phyloP scores from a whole-genome alignment of 805 yeast genomes.

The Blastobotrys chiropterorum region DNA sequence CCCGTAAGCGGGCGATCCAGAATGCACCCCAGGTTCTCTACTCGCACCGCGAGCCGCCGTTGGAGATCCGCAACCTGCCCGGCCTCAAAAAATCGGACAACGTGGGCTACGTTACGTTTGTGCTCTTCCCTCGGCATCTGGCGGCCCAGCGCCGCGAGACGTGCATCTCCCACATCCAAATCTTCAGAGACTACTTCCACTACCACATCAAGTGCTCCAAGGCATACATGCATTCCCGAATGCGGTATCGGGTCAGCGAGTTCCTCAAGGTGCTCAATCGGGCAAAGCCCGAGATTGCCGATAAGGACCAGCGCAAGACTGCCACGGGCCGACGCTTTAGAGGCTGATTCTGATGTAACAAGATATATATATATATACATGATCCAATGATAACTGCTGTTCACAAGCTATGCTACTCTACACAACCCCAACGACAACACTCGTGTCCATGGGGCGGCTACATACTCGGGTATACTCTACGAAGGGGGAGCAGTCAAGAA shows the following conservation, averaged over 20 bases:
- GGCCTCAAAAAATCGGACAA: slow-evolving; percentile 36
- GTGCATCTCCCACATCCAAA: slow-evolving; percentile 84
- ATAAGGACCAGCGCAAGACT: slow-evolving; percentile 61
- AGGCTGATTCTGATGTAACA: not conserved
- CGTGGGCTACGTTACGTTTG: slow-evolving; percentile 55
- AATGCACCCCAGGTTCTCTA: slow-evolving; percentile 97
- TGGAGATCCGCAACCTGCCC: slow-evolving; percentile 54
- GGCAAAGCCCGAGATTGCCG: slow-evolving; percentile 89
- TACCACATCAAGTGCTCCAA: slow-evolving; percentile 97
- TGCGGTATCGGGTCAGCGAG: slow-evolving; percentile 92
- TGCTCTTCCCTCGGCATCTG: slow-evolving; percentile 46
- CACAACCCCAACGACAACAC: not conserved
- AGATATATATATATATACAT: not conserved
- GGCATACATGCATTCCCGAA: slow-evolving; percentile 96
- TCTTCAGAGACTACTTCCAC: slow-evolving; percentile 95
- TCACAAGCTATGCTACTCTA: no score
- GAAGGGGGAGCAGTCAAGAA: no score
- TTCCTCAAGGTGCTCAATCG: slow-evolving; percentile 92
- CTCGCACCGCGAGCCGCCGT: slow-evolving; percentile 86
- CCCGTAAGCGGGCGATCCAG: slow-evolving; percentile 91
- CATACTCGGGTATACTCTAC: not conserved
- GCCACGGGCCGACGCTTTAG: slow-evolving; percentile 69
- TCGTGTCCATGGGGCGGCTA: not conserved
- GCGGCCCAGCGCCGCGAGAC: slow-evolving; percentile 72
- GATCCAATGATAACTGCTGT: no score